phyloP scores from a whole-genome alignment of 2,329 filamentous ascomycete species.

The Colletotrichum sp. region DNA sequence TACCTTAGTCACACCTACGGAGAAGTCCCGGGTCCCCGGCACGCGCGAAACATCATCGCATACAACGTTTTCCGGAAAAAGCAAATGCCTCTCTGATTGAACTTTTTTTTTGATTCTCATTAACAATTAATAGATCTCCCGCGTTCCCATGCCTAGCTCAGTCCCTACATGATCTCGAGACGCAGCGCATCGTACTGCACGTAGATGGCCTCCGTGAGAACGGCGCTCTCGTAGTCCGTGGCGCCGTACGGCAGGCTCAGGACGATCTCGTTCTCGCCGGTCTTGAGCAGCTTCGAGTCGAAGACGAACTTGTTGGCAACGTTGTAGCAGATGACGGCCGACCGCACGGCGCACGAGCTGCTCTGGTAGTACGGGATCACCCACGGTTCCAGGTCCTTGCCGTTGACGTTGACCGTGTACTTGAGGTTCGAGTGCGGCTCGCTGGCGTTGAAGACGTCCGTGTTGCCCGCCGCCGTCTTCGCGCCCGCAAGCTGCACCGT shows the following conservation, averaged over 20 bases:
- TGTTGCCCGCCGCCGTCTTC: constrained; percentile 66
- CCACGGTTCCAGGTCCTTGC: constrained; percentile 49
- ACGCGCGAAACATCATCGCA: background rate
- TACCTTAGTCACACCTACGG: background rate
- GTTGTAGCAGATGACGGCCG: constrained; percentile 63
- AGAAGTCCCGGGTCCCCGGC: background rate
- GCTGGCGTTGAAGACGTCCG: constrained; percentile 57
- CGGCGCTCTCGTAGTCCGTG: constrained; percentile 59
- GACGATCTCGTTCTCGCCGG: constrained; percentile 56
- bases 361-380: constrained; percentile 62
- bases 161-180: constrained; percentile 52
- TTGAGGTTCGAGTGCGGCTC: constrained; percentile 57
- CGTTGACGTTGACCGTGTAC: constrained; percentile 42
- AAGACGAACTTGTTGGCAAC: constrained; percentile 62
- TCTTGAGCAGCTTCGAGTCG: constrained; percentile 45
- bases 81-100: background rate
- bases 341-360: constrained; percentile 63
- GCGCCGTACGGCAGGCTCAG: constrained; percentile 61
- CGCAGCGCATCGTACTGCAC: constrained; percentile 68
- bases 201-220: constrained; percentile 58
- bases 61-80: background rate
- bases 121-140: background rate
- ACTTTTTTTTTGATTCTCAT: background rate
- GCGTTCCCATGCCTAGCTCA: background rate
- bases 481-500: constrained; percentile 68